phyloP scores from a whole-genome alignment of 352 stramenopile species.

The Pythium scleroteichum region DNA sequence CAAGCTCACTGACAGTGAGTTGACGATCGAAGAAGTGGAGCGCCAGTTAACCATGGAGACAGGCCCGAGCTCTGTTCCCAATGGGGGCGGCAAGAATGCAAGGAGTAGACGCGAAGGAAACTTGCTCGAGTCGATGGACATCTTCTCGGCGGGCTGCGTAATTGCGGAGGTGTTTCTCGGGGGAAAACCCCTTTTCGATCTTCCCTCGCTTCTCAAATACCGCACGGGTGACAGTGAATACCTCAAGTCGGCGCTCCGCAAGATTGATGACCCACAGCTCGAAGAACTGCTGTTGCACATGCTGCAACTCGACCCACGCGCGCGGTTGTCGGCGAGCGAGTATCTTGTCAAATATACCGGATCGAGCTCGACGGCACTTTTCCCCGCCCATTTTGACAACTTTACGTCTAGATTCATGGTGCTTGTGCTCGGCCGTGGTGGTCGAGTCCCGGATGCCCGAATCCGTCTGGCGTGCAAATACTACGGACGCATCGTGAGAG shows the following conservation, averaged over 20 bases:
- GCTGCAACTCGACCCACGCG: conserved; percentile 90
- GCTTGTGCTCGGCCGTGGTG: conserved; percentile 74
- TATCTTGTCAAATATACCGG: conserved; percentile 89
- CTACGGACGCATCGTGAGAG: conserved; percentile 90
- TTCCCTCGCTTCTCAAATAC: conserved; percentile 90
- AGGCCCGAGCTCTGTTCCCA: conserved; percentile 22
- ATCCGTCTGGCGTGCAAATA: conserved; percentile 93
- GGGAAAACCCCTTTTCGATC: conserved; percentile 94
- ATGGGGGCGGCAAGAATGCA: conserved; percentile 12
- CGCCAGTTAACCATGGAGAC: conserved; percentile 67
- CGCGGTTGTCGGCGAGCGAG: conserved; percentile 82
- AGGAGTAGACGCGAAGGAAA: conserved; percentile 55
- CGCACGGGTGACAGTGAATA: conserved; percentile 73
- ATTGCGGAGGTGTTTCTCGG: conserved; percentile 97
- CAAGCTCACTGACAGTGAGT: conserved; percentile 36
- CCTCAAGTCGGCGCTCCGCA: conserved; percentile 86
- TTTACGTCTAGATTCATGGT: conserved; percentile 91
- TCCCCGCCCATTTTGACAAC: conserved; percentile 85
- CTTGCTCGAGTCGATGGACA: conserved; percentile 94
- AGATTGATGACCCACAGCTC: conserved; percentile 90
- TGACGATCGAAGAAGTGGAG: conserved; percentile 47
- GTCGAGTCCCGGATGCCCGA: conserved; percentile 89
- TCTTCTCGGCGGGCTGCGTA: conserved; percentile 98
- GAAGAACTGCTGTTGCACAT: conserved; percentile 93
- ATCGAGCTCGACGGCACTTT: conserved; percentile 44